Percentiles rank a stretch among this genome's conserved stretches.
Conservation (phyloP, 169 alveolate genomes). For the Plasmodium fragile region DNA sequence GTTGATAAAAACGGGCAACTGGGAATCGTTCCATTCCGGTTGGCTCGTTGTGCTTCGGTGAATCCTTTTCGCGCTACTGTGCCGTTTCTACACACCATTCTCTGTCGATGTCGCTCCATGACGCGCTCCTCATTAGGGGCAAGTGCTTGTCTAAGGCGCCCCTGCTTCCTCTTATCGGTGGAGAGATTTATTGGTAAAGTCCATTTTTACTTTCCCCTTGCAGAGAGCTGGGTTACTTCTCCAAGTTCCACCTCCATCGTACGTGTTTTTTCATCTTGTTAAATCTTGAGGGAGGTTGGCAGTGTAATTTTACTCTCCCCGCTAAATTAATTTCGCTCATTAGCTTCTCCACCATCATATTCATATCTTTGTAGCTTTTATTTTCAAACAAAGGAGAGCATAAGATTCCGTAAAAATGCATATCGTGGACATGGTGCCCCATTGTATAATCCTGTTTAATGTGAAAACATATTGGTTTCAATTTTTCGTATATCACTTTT, state of each 20-base stretch:
- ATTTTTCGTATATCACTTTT: slow-evolving; percentile 83
- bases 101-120: background rate
- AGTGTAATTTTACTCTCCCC: slow-evolving; percentile 84
- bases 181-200: background rate
- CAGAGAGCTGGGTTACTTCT: slow-evolving; percentile 67
- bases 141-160: background rate
- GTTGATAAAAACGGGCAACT: background rate
- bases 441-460: slow-evolving; percentile 88
- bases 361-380: slow-evolving; percentile 87
- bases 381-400: slow-evolving; percentile 92
- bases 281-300: slow-evolving; percentile 88
- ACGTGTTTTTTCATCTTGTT: slow-evolving; percentile 81
- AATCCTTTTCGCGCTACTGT: background rate
- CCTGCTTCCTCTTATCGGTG: background rate
- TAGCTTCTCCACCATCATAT: slow-evolving; percentile 86
- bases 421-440: slow-evolving; percentile 88
- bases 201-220: background rate
- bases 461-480: slow-evolving; percentile 90
- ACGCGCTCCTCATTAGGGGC: background rate
- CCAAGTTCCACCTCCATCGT: slow-evolving; percentile 88
- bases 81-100: background rate
- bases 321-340: slow-evolving; percentile 80
- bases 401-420: slow-evolving; percentile 89
- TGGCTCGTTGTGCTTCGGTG: background rate
- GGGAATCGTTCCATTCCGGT: background rate